A percentile compares a stretch with the other conserved stretches of the same genome.
These are phyloP conservation scores for Paramyrothecium sp. DNA, from an alignment of 2,329 filamentous ascomycete genomes.

Conservation along the genomic window DNA sequence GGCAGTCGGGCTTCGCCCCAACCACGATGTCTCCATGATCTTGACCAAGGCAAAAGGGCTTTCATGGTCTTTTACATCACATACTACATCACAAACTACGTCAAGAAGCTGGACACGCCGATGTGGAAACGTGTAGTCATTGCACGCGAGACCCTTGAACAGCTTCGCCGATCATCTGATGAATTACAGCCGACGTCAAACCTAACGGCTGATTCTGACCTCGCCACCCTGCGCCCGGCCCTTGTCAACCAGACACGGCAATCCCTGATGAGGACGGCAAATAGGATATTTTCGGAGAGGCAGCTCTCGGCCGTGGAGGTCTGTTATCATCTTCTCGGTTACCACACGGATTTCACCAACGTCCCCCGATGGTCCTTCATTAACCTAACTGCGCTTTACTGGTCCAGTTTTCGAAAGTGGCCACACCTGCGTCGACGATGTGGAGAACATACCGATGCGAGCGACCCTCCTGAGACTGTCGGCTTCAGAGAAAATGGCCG, in stretches of 20 bases:
- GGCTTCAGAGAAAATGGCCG: background rate
- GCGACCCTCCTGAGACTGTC: background rate
- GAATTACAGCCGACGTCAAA: background rate
- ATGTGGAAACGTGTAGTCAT: too few relatives aligned
- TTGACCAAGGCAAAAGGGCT: too few relatives aligned
- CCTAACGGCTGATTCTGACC: background rate
- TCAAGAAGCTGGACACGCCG: too few relatives aligned
- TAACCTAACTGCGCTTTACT: too few relatives aligned
- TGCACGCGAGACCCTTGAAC: constrained; percentile 1
- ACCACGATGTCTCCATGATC: constrained; percentile 4
- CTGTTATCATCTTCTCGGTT: constrained; percentile 1
- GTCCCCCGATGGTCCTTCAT: constrained; percentile 3
- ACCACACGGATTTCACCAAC: constrained; percentile 5
- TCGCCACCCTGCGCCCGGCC: background rate
- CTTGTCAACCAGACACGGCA: too few relatives aligned
- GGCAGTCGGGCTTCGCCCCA: constrained; percentile 5
- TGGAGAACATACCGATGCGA: background rate
- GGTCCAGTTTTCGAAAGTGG: constrained; percentile 1
- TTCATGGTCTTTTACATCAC: too few relatives aligned
- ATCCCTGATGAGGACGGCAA: constrained; percentile 3
- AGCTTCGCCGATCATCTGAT: constrained; percentile 1
- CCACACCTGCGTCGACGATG: background rate
- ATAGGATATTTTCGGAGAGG: constrained; percentile 5
- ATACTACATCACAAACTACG: too few relatives aligned
- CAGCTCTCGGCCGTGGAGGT: constrained; percentile 3